Evolutionary conservation across 106 monocot genomes (phyloP).

Genomic region (Triglochin maritima): DNA sequence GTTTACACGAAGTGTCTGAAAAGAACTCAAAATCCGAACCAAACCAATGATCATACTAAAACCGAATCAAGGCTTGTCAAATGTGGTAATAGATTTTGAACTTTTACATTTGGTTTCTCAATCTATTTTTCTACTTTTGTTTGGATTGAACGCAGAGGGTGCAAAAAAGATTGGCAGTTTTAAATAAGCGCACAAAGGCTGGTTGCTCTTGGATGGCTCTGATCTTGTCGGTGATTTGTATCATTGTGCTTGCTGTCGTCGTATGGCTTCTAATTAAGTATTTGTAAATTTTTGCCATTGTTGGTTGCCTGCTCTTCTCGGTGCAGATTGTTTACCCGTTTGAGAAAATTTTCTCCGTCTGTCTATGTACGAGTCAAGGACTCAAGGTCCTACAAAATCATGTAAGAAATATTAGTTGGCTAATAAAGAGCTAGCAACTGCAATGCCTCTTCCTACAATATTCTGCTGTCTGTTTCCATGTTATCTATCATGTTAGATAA

Average conservation of each 20-base stretch:
- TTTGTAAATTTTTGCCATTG: conserved; percentile 17
- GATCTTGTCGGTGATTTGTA: conserved; percentile 37
- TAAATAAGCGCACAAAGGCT: conserved; percentile 43
- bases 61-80: neutral
- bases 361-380: too few species aligned
- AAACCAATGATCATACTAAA: neutral
- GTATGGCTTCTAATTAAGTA: conserved; percentile 64
- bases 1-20: too few species aligned
- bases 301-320: too few species aligned
- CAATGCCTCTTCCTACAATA: too few species aligned
- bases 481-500: too few species aligned
- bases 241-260: conserved; percentile 46
- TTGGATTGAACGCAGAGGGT: conserved; percentile 37
- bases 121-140: neutral
- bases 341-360: too few species aligned
- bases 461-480: too few species aligned
- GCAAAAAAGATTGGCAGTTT: conserved; percentile 53
- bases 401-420: too few species aligned
- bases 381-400: too few species aligned
- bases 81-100: neutral
- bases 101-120: neutral
- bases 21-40: too few species aligned
- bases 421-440: too few species aligned
- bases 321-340: too few species aligned
- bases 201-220: conserved; percentile 66